phyloP scores from a whole-genome alignment of 495 filamentous ascomycete genomes.

The Aspergillus taichungensis region DNA sequence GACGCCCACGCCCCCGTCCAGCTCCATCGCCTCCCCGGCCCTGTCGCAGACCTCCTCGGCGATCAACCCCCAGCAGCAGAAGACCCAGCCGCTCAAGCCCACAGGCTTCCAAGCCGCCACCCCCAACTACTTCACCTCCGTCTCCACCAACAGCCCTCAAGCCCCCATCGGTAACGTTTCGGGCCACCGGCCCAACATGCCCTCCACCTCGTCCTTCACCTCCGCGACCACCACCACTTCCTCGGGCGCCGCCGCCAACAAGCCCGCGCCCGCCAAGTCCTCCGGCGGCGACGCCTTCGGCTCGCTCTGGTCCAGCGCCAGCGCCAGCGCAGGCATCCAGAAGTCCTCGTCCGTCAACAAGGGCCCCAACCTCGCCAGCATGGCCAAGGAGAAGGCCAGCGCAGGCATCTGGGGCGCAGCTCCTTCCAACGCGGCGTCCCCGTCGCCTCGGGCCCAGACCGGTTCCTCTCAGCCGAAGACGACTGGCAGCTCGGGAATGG shows the following conservation, averaged over 20 bases:
- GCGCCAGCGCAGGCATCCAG: slow-evolving; percentile 66
- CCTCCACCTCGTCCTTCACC: slow-evolving; percentile 30
- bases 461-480: slow-evolving; percentile 11
- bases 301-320: slow-evolving; percentile 71
- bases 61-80: slow-evolving; percentile 28
- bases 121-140: slow-evolving; percentile 93
- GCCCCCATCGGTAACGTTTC: slow-evolving; percentile 15
- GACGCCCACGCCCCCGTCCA: slow-evolving; percentile 54
- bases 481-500: slow-evolving; percentile 42
- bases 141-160: slow-evolving; percentile 34
- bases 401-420: slow-evolving; percentile 86
- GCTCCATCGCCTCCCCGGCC: slow-evolving; percentile 39
- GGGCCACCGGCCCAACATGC: slow-evolving; percentile 21
- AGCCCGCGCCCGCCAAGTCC: slow-evolving; percentile 45
- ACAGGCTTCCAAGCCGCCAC: slow-evolving; percentile 63
- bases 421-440: slow-evolving; percentile 27
- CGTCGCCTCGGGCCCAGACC: slow-evolving; percentile 24
- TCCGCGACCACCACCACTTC: slow-evolving; percentile 28
- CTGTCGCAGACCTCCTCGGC: slow-evolving; percentile 41
- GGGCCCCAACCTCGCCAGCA: slow-evolving; percentile 72
- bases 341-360: slow-evolving; percentile 61
- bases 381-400: slow-evolving; percentile 92
- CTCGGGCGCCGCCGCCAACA: slow-evolving; percentile 23
- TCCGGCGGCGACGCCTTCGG: slow-evolving; percentile 77
- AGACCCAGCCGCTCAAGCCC: slow-evolving; percentile 37